phyloP scores from a whole-genome alignment of 306 rosid genomes.

The Glycine latifolia region DNA sequence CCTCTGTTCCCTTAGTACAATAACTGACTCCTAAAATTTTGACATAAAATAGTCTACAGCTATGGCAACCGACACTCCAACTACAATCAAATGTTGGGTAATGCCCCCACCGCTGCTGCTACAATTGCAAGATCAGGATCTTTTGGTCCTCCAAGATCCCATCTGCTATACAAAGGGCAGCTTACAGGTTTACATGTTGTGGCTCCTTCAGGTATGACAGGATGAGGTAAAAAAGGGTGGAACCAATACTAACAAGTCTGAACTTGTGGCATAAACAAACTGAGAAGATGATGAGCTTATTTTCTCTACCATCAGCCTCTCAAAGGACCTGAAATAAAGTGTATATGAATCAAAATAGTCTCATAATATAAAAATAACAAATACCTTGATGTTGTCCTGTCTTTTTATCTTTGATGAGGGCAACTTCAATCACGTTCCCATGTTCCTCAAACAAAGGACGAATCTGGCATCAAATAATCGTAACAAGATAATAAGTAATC shows the following conservation, averaged over 20 bases:
- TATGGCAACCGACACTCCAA: constrained; percentile 62
- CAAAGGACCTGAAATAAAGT: constrained; percentile 84
- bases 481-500: constrained; percentile 15
- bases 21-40: constrained; percentile 55
- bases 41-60: constrained; percentile 63
- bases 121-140: constrained; percentile 74
- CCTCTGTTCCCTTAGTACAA: constrained; percentile 71
- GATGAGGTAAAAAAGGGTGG: constrained; percentile 66
- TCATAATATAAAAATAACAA: constrained; percentile 48
- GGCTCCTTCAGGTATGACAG: constrained; percentile 69
- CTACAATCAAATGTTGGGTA: constrained; percentile 64
- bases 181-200: constrained; percentile 65
- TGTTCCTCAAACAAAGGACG: constrained; percentile 93
- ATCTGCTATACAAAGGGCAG: constrained; percentile 74
- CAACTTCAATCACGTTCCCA: constrained; percentile 95
- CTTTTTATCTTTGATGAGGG: constrained; percentile 85
- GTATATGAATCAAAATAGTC: constrained; percentile 54
- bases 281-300: constrained; percentile 81
- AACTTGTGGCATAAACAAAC: constrained; percentile 86
- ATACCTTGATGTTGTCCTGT: constrained; percentile 98
- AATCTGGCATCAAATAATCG: constrained; percentile 62
- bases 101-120: constrained; percentile 66
- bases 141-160: constrained; percentile 76
- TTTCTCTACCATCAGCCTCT: constrained; percentile 87
- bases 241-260: constrained; percentile 84